Evolutionary conservation across 805 yeast genomes (phyloP).

Genomic region (Wickerhamomyces subpelliculosus): DNA sequence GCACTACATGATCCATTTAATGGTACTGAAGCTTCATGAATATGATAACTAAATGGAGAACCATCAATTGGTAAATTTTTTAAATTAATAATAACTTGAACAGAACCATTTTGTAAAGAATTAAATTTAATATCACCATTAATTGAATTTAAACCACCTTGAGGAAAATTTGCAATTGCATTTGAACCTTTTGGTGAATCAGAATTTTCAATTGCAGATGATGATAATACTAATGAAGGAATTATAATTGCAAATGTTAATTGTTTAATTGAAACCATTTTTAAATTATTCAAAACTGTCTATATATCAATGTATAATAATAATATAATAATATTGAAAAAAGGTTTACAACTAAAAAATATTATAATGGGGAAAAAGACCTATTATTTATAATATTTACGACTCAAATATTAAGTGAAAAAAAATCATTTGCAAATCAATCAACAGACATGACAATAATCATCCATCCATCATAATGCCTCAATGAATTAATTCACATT

Average conservation of each 20-base stretch:
- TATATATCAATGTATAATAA: not conserved
- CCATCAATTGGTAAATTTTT: slow-evolving; percentile 55
- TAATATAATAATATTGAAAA: no score
- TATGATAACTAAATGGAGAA: slow-evolving; percentile 63
- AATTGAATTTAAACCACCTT: slow-evolving; percentile 22
- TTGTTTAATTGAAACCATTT: slow-evolving; percentile 1
- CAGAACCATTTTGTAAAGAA: slow-evolving; percentile 36
- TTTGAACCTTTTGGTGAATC: slow-evolving; percentile 32
- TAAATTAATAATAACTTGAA: slow-evolving; percentile 54
- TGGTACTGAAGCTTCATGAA: slow-evolving; percentile 48
- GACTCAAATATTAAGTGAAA: no score
- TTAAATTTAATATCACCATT: slow-evolving; percentile 32
- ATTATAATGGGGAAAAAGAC: no score
- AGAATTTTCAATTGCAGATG: slow-evolving; percentile 29
- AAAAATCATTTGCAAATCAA: no score
- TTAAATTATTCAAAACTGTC: not conserved
- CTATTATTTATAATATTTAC: no score
- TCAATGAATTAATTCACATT: no score
- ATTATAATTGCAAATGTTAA: not conserved
- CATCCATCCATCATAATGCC: no score
- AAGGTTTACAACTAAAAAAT: no score
- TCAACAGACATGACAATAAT: no score
- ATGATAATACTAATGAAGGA: slow-evolving; percentile 12
- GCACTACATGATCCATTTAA: slow-evolving; percentile 40
- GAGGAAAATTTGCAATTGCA: slow-evolving; percentile 44